Evolutionary conservation across 257 asterid species (phyloP), one percentile per base, ranked within the genome.

Genomic region (Salvia splendens): DNA sequence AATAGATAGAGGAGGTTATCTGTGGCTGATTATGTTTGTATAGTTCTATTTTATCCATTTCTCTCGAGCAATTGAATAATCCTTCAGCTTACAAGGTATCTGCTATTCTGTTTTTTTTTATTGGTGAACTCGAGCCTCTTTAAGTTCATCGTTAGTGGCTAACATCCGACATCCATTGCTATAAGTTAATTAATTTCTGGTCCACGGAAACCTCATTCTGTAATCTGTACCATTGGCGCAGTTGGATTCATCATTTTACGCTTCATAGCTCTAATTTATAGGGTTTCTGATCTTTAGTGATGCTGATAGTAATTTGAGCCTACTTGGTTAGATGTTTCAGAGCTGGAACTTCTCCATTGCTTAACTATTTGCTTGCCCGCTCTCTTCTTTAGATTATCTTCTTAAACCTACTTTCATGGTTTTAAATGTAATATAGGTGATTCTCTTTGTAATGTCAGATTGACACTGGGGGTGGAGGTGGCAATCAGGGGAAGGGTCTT

Each of bases 381-480:
- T 61, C 40, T 42, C 30, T 12, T 57, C 59, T 61, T 20, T 24
- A 6, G 50, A 0, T 64, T 32, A 8, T 46, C 33, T 11, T 14
- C 14, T 53, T 58, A 33, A 50, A 57, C 64, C 35, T 38, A 1
- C 45, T 61, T 52, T 9, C 10, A 20, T 55, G 58, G 46, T 46
- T 72, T 63, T 36, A 60, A 11, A 36, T 38, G 36, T 46, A 48
- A 12, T 40, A 17, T 5, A 20, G 51, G 48, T 53, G n/a, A 71
- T 14, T 62, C 61, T 45, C 35, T 64, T 52, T 67, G 40, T 58
- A 50, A 65, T 73, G 80, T 49, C 87, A 94, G 99, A 80, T 94
- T 56, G 62, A 91, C 48, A 87, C 87, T 55, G 96, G 96, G 6
- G 96, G 98, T 64, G 96, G 98, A 36, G 98, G 98, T 43, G 98